Conservation (phyloP, 352 stramenopile species). For the Phytopythium sindhum region DNA sequence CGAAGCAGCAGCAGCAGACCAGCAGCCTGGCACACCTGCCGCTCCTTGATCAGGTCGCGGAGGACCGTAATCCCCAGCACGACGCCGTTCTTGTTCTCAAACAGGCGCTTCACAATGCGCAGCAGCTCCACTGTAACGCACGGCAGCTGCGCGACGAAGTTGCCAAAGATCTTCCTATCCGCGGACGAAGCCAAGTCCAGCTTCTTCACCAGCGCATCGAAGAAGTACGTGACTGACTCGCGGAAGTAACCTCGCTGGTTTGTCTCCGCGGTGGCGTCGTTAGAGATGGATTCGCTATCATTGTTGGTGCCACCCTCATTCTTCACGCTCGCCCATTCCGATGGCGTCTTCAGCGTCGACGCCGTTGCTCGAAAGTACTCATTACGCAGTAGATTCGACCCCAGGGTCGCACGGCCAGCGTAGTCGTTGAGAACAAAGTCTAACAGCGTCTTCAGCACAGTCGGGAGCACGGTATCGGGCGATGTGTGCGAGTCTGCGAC, state of each 20-base stretch:
- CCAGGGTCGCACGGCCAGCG: constrained; percentile 43
- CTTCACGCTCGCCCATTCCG: not conserved
- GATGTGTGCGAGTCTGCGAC: constrained; percentile 1
- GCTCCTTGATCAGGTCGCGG: constrained; percentile 66
- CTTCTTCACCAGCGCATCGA: constrained; percentile 31
- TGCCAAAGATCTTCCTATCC: constrained; percentile 71
- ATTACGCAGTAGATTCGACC: constrained; percentile 49
- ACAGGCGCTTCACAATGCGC: constrained; percentile 38
- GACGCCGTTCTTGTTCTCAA: constrained; percentile 51
- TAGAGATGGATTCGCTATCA: not conserved
- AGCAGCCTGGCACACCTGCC: constrained; percentile 42
- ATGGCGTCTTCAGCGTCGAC: not conserved
- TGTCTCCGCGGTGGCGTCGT: not conserved
- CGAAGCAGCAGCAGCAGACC: constrained; percentile 62
- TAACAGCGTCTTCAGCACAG: constrained; percentile 65
- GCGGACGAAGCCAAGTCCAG: constrained; percentile 55
- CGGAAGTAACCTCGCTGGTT: constrained; percentile 24
- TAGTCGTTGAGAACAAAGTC: constrained; percentile 66
- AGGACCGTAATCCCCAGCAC: constrained; percentile 73
- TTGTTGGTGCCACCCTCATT: not conserved
- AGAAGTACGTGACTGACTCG: constrained; percentile 48
- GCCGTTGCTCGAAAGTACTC: constrained; percentile 56
- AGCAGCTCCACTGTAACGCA: constrained; percentile 60
- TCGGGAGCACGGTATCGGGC: constrained; percentile 27
- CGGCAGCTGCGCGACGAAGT: constrained; percentile 50